Base-by-base conservation (phyloP, 305 asterid genomes). In the Solanum aculeatissimum region DNA sequence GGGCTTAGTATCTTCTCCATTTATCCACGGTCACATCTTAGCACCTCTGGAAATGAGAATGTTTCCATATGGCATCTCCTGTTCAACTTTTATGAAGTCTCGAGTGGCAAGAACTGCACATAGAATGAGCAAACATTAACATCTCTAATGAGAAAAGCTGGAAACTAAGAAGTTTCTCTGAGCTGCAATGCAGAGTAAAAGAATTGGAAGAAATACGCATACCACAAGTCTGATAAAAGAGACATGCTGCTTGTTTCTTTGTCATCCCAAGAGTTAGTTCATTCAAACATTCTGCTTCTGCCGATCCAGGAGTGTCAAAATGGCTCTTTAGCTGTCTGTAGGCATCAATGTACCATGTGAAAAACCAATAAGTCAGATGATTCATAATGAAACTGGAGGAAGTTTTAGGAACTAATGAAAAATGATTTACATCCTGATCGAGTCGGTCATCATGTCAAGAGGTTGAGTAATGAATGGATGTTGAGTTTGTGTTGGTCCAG, bases 401-500 rank as follows among this genome's bases (percentile, higher is more conserved):
- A 23, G 12, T 81, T 55, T 53, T 85, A 82, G 62, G 62, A 43
- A 75, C 75, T 83, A 80, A 80, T n/a, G 80, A 83, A 70, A 53
- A 74, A 58, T 80, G 82, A 32, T 55, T 90, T 93, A 95, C 99
- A 58, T 89, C 90, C 92, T 86, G 65, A 96, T 91, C 68, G 97
- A 89, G 77, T 94, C 91, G 4, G 99, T 94, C 85, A 95, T 92
- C 83, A 88, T 92, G 87, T 97, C 97, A 54, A 86, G 86, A 83
- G 94, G 92, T 88, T 88, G 94, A 86, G 86, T 53, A 9, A 65
- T 70, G 69, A 55, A 68, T 27, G 88, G 92, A 79, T 32, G 87
- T 83, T 91, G 98, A n/a, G 97, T 93, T 89, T 93, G 99, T 8
- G 98, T 94, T 80, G 97, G 96, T 87, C 94, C 99, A 65, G 98